Evolutionary conservation across 1,284 basidiomycete species (phyloP).

Genomic region (Phylloboletellus chloephorus): DNA sequence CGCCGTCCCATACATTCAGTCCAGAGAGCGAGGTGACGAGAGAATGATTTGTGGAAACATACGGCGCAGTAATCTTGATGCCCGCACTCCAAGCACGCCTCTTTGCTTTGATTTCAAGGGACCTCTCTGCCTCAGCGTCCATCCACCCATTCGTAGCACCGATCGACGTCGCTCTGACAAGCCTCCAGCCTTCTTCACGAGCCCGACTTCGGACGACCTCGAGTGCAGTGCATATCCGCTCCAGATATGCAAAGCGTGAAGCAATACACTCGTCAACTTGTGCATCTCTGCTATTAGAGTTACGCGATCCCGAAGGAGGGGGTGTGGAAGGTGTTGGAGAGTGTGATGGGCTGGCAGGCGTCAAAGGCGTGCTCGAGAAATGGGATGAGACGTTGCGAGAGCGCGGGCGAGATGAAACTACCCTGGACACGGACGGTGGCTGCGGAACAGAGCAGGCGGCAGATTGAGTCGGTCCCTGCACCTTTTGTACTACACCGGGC

Average conservation of each 20-base stretch:
- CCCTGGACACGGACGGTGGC: slow-evolving; percentile 18
- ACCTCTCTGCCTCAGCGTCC: slow-evolving; percentile 22
- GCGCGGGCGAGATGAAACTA: slow-evolving; percentile 25
- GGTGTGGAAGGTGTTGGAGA: not conserved
- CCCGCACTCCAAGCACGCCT: slow-evolving; percentile 33
- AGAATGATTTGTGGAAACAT: slow-evolving; percentile 5
- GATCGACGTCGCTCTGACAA: slow-evolving; percentile 19
- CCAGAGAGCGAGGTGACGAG: not conserved
- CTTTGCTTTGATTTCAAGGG: slow-evolving; percentile 29
- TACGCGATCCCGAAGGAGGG: not conserved
- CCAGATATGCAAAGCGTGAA: slow-evolving; percentile 12
- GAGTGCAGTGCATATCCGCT: slow-evolving; percentile 20
- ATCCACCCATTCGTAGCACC: slow-evolving; percentile 25
- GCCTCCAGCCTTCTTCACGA: slow-evolving; percentile 28
- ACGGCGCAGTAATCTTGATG: slow-evolving; percentile 27
- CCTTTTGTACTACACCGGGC: not conserved
- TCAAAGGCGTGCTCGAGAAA: slow-evolving; percentile 1
- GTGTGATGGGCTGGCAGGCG: not conserved
- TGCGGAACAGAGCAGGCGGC: not conserved
- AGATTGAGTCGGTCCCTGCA: not conserved
- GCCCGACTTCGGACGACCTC: slow-evolving; percentile 27
- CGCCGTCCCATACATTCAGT: slow-evolving; percentile 19
- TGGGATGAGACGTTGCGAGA: slow-evolving; percentile 17
- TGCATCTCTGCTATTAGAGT: slow-evolving; percentile 3
- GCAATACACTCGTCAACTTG: slow-evolving; percentile 19